Percentiles rank a stretch among this genome's conserved stretches.
Conservation (phyloP, 2,329 filamentous ascomycete genomes). For the Fusarium clavum region DNA sequence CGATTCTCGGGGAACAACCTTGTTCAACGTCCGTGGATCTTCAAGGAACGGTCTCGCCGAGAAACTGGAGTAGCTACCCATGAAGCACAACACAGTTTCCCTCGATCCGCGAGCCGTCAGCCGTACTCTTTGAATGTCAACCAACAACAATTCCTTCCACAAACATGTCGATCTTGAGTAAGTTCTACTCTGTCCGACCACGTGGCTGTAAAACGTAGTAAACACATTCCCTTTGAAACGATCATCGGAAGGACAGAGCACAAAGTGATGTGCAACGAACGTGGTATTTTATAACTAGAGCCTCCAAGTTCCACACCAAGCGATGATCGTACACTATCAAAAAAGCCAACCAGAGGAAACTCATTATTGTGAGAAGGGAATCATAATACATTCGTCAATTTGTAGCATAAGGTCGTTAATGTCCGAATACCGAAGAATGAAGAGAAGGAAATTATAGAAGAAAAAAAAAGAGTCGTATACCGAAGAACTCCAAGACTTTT, state of each 20-base stretch:
- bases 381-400: conserved; percentile 30
- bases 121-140: background rate
- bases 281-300: conserved; percentile 24
- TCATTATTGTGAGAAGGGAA: background rate
- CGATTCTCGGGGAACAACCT: background rate
- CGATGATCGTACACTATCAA: conserved; percentile 9
- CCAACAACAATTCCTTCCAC: background rate
- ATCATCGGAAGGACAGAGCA: conserved; percentile 22
- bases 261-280: conserved; percentile 28
- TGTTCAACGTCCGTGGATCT: background rate
- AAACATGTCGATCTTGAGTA: background rate
- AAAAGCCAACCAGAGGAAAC: background rate
- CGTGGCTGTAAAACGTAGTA: conserved; percentile 32
- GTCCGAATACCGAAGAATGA: background rate
- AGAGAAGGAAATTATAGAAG: background rate
- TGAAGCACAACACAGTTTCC: background rate
- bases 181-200: conserved; percentile 10
- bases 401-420: conserved; percentile 15
- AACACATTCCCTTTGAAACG: conserved; percentile 4
- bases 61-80: background rate
- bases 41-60: background rate
- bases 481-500: conserved; percentile 14
- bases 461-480: background rate
- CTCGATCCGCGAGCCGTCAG: conserved; percentile 1
- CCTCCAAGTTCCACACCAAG: conserved; percentile 5